Percentiles rank a stretch among this genome's conserved stretches.
These are phyloP conservation scores for Penicillium vulpinum DNA, from an alignment of 2,329 filamentous ascomycete species.

Conservation along the genomic window DNA sequence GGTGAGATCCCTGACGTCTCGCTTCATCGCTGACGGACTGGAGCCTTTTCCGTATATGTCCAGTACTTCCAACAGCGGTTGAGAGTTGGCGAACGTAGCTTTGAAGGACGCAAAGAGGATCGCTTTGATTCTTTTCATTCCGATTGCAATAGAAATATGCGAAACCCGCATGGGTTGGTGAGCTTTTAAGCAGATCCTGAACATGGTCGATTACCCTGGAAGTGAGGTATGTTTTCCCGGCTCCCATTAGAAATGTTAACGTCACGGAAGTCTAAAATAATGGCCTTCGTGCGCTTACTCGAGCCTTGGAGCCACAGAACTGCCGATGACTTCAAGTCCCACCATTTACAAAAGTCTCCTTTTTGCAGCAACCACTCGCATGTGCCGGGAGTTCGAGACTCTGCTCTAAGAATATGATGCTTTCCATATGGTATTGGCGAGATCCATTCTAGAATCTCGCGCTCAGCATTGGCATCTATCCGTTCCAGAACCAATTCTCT, in stretches of 20 bases:
- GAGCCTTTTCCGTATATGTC: neutral
- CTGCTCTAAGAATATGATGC: neutral
- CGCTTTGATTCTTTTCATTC: neutral
- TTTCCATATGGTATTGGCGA: neutral
- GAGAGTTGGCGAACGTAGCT: neutral
- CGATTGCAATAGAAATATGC: neutral
- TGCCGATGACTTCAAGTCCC: neutral
- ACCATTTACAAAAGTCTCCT: neutral
- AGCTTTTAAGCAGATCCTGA: neutral
- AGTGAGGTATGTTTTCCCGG: neutral
- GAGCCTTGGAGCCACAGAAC: neutral
- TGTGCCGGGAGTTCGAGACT: neutral
- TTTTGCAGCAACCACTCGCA: neutral
- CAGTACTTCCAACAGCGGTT: neutral
- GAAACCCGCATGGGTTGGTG: neutral
- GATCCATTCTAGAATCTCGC: neutral
- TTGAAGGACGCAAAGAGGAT: neutral
- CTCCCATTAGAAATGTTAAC: neutral
- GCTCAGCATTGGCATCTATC: too few relatives aligned
- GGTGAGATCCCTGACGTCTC: neutral
- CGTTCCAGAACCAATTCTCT: neutral
- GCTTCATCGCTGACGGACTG: neutral
- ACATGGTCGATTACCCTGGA: neutral
- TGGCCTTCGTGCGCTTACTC: neutral
- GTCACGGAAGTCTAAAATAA: neutral